These are phyloP conservation scores for Solanum rostratum DNA, from an alignment of 257 asterid genomes.

Conservation along the genomic window DNA sequence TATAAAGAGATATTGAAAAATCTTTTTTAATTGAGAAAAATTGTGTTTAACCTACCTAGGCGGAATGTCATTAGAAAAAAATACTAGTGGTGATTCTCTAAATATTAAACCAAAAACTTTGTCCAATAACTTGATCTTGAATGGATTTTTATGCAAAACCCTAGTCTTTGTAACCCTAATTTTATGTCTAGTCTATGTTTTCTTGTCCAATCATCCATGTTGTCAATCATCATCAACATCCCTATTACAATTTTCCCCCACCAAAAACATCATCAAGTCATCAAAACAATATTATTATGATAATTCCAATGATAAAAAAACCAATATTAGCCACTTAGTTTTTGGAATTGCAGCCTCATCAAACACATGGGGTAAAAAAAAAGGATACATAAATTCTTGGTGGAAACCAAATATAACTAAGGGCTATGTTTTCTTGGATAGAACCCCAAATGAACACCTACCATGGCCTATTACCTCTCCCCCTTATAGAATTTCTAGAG, in stretches of 20 bases:
- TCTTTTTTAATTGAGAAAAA: too few relatives aligned
- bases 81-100: not conserved
- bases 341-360: conserved; percentile 21
- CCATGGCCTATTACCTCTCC: conserved; percentile 20
- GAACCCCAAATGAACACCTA: conserved; percentile 6
- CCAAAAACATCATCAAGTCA: not conserved
- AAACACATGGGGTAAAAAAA: conserved; percentile 12
- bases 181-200: conserved; percentile 10
- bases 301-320: not conserved
- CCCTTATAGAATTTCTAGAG: conserved; percentile 10
- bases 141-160: conserved; percentile 14
- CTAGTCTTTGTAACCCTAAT: conserved; percentile 11
- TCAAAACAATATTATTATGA: not conserved
- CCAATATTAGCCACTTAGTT: conserved; percentile 11
- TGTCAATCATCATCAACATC: conserved; percentile 21
- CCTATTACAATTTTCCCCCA: not conserved
- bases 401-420: conserved; percentile 21
- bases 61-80: not conserved
- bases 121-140: not conserved
- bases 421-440: conserved; percentile 18
- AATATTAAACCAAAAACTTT: not conserved
- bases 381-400: conserved; percentile 17
- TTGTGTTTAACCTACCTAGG: not conserved
- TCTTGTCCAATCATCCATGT: conserved; percentile 21
- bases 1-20: not conserved